These are phyloP conservation scores for Rheum nobile DNA, from an alignment of 148 eudicot species.

Conservation along the genomic window DNA sequence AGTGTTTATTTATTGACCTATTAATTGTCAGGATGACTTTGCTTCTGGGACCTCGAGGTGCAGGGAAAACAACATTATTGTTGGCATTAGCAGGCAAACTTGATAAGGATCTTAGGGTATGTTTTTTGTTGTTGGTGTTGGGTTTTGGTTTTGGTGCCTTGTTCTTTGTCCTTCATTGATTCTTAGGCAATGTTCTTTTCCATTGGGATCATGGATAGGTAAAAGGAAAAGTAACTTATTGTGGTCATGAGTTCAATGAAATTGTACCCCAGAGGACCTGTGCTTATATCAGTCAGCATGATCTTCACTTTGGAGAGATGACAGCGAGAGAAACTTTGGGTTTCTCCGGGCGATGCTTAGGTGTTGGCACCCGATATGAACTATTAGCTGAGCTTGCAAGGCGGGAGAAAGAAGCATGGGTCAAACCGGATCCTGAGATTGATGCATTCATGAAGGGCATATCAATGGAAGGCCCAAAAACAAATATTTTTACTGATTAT, in stretches of 20 bases:
- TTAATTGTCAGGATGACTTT: too few relatives aligned
- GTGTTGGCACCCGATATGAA: constrained; percentile 55
- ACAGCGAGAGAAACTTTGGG: constrained; percentile 76
- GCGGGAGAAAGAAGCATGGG: constrained; percentile 54
- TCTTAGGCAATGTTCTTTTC: not conserved
- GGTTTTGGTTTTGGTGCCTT: not conserved
- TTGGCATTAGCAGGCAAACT: too few relatives aligned
- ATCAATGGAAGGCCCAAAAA: too few relatives aligned
- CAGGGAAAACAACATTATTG: too few relatives aligned
- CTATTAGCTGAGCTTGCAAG: constrained; percentile 40
- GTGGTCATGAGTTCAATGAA: constrained; percentile 68
- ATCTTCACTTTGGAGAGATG: constrained; percentile 78
- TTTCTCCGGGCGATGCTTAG: too few relatives aligned
- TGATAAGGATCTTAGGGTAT: too few relatives aligned
- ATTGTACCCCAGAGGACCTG: constrained; percentile 71
- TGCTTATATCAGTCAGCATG: constrained; percentile 69
- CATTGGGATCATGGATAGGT: constrained; percentile 16
- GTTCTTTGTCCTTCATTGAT: not conserved
- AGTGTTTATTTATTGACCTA: too few relatives aligned
- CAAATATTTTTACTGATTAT: constrained; percentile 63
- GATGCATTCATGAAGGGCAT: too few relatives aligned
- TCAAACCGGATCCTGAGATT: constrained; percentile 62
- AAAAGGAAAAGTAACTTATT: constrained; percentile 54
- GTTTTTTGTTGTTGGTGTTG: not conserved
- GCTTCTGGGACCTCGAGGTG: too few relatives aligned